Base-by-base conservation (phyloP, 495 filamentous ascomycete genomes). In the Daldinia childiae region DNA sequence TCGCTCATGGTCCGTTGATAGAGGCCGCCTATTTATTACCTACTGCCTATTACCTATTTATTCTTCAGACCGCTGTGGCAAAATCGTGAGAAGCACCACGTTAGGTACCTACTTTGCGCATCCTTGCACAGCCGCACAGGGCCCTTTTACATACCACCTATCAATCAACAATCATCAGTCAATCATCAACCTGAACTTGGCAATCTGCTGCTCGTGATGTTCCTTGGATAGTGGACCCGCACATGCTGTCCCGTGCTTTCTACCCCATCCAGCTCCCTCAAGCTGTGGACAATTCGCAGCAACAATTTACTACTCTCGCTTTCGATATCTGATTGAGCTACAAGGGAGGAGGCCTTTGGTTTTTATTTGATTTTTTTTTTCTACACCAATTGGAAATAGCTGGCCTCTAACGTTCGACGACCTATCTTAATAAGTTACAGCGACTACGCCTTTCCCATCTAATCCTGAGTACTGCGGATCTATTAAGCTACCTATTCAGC, bases 61-160 rank as follows among this genome's bases (percentile, higher is more conserved):
- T 55, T 58, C 62, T 48, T 54, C 21, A 39, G 58, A 62, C 57
- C 51, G 21, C 39, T 57, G 69, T 72, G 69, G 69, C 69, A 48
- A 72, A 67, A 60, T 64, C 24, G 19, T 15, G 29, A 41, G 19
- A 27, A 63, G 32, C 59, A 64, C 50, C n/a, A n/a, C n/a, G n/a
- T n/a, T n/a, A n/a, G n/a, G 32, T 21, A 57, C 26, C 26, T 26
- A 27, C 50, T 43, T 62, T 57, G 57, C 68, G 32, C 48, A 71
- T 30, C 69, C 64, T 68, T 72, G 69, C 69, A 72, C 60, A 60
- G 64, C 69, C 60, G 69, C 69, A 68, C 45, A 58, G 54, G 29
- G 63, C 63, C 54, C 15, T 29, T n/a, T n/a, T n/a, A n/a, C n/a
- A n/a, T 36, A 36, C 34, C 34, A 62, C 69, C 63, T 65, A 66